Base-by-base conservation (phyloP, 1,139 yeast genomes). In the Tardiomyces blankii region DNA sequence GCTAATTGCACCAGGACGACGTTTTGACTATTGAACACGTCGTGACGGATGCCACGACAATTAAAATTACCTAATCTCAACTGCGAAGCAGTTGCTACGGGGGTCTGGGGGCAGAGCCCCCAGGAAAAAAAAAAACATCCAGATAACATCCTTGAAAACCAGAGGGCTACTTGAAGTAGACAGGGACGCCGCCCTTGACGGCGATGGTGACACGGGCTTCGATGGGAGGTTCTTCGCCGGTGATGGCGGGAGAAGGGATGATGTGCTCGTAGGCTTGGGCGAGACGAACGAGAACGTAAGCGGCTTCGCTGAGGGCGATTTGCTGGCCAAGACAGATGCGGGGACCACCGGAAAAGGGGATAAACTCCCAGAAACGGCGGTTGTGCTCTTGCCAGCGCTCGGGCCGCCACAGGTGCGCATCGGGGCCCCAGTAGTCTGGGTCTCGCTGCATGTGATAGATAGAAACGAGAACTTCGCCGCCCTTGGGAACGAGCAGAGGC, bases 301-400 rank as follows among this genome's bases (percentile, higher is more conserved):
- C 63, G n/a, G 73, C 74, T 56, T 73, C 77, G n/a, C 75, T 72
- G 50, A 72, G 63, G 3, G 75, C 75, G 57, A 68, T 69, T 53
- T 71, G 76, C 54, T 72, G 76, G 21, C 76, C 77, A 46, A 72
- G 61, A 50, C 77, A 72, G 45, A 72, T 70, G 47, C 77, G 61
- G 40, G 77, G 76, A 18, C 77, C 77, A 42, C 76, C 77, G 51
- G 70, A 71, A 60, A 70, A 71, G 13, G 75, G 74, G 25, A 71
- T 38, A 19, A 46, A 46, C 6, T 39, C 18, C 50, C 50, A 48
- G 11, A 40, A 28, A 12, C 46, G 61, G n/a, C 48, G 51, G 43
- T 40, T 49, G 35, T 50, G 46, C 28, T 44, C 47, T 9, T 46
- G 46, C 78, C 78, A 74, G 52, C 78, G 66, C 52, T 74, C 78